Percentiles rank a stretch among this genome's conserved stretches.
phyloP scores from a whole-genome alignment of 2,329 filamentous ascomycete genomes.

The Talaromyces marneffei region DNA sequence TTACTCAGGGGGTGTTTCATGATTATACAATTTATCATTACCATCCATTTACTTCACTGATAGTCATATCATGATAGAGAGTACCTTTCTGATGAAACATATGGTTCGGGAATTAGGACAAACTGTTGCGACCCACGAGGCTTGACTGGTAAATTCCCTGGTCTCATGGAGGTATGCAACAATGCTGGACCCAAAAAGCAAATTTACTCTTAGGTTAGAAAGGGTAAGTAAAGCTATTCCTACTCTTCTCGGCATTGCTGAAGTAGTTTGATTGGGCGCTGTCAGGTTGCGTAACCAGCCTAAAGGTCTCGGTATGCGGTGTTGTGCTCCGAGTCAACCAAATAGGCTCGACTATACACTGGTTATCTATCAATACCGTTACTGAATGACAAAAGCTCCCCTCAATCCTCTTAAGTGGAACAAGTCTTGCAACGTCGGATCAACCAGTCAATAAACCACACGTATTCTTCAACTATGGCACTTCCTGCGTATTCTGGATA shows the following conservation, averaged over 20 bases:
- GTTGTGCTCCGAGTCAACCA: neutral
- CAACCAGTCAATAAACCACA: neutral
- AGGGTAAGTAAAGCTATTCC: neutral
- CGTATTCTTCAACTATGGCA: neutral
- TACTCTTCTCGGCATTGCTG: neutral
- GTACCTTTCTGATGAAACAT: neutral
- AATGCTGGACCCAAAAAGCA: neutral
- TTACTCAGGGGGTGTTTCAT: neutral
- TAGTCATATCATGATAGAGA: neutral
- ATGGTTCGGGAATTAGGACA: neutral
- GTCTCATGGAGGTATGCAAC: neutral
- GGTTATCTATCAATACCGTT: neutral
- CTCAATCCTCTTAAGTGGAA: neutral
- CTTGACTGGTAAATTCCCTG: neutral
- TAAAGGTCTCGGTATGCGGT: neutral
- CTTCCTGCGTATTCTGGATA: neutral
- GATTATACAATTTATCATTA: neutral
- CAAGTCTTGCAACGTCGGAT: neutral
- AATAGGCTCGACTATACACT: neutral
- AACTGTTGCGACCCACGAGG: neutral
- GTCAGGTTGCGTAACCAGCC: neutral
- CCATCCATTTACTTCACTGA: neutral
- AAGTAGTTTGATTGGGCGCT: neutral
- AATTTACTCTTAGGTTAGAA: neutral
- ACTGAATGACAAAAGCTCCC: neutral